Conservation (phyloP, 2,329 filamentous ascomycete genomes). For the Gremmenia infestans region DNA sequence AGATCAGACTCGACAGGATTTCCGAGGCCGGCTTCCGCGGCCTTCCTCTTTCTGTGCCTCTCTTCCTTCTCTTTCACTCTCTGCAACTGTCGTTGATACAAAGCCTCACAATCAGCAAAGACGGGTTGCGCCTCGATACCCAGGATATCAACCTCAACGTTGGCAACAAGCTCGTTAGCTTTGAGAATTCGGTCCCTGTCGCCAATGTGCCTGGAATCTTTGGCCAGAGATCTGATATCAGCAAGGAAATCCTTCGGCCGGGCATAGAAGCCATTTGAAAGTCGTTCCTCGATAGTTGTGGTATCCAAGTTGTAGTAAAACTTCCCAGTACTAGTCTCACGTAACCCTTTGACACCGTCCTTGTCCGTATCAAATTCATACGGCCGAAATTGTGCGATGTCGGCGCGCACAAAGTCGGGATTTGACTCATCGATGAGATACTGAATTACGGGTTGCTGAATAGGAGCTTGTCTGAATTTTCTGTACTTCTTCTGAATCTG, state of each 20-base stretch:
- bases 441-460: conserved; percentile 67
- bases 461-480: conserved; percentile 76
- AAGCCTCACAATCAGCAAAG: conserved; percentile 72
- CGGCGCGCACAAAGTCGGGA: conserved; percentile 59
- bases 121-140: conserved; percentile 65
- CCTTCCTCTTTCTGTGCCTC: conserved; percentile 48
- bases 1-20: conserved; percentile 46
- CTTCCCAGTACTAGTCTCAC: conserved; percentile 70
- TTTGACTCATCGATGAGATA: conserved; percentile 84
- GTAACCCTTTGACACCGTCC: conserved; percentile 70
- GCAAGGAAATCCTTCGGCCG: conserved; percentile 83
- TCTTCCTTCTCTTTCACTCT: conserved; percentile 56
- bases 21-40: conserved; percentile 14
- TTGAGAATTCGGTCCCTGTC: conserved; percentile 79
- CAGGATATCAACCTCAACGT: conserved; percentile 89
- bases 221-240: conserved; percentile 79
- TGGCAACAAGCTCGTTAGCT: conserved; percentile 85
- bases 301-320: conserved; percentile 96
- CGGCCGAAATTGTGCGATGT: conserved; percentile 56
- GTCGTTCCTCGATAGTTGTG: conserved; percentile 87
- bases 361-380: conserved; percentile 77
- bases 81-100: conserved; percentile 69
- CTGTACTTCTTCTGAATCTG: conserved; percentile 88
- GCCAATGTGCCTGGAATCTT: conserved; percentile 77
- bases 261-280: conserved; percentile 95